Percentiles rank a stretch among this genome's conserved stretches.
phyloP scores from a whole-genome alignment of 2,329 filamentous ascomycete genomes.

The Aphanoascus verrucosus region DNA sequence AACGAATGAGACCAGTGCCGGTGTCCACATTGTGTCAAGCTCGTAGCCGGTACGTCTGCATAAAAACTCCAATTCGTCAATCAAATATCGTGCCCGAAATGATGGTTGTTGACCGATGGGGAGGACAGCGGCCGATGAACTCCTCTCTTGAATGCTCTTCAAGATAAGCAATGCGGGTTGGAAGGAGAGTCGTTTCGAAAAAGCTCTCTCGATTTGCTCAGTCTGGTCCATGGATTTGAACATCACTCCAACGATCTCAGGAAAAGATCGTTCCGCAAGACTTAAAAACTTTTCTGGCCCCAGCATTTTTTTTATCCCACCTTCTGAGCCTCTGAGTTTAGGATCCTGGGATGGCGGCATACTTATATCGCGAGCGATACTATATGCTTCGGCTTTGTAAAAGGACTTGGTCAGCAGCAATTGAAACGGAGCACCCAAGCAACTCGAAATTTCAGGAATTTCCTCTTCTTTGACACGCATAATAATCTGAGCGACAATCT shows the following conservation, averaged over 20 bases:
- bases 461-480: conserved; percentile 66
- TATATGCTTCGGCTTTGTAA: conserved; percentile 69
- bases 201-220: conserved; percentile 57
- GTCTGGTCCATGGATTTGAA: conserved; percentile 71
- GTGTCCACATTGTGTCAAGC: conserved; percentile 58
- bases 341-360: conserved; percentile 34
- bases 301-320: conserved; percentile 56
- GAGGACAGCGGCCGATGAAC: conserved; percentile 54
- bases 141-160: conserved; percentile 56
- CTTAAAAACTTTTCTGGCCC: conserved; percentile 55
- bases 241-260: conserved; percentile 64
- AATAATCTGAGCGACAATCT: conserved; percentile 67
- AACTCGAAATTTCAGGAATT: conserved; percentile 48
- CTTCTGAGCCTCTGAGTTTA: conserved; percentile 49
- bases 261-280: conserved; percentile 58
- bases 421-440: conserved; percentile 44
- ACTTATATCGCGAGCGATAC: conserved; percentile 63
- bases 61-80: conserved; percentile 65
- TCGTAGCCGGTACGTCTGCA: conserved; percentile 61
- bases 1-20: conserved; percentile 61
- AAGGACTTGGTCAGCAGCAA: conserved; percentile 60
- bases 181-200: conserved; percentile 50
- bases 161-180: conserved; percentile 53
- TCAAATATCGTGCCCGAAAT: conserved; percentile 67
- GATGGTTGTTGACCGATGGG: conserved; percentile 76